These are phyloP conservation scores for Chalciporus pseudorubinellus DNA, from an alignment of 768 basidiomycete genomes.

Conservation along the genomic window DNA sequence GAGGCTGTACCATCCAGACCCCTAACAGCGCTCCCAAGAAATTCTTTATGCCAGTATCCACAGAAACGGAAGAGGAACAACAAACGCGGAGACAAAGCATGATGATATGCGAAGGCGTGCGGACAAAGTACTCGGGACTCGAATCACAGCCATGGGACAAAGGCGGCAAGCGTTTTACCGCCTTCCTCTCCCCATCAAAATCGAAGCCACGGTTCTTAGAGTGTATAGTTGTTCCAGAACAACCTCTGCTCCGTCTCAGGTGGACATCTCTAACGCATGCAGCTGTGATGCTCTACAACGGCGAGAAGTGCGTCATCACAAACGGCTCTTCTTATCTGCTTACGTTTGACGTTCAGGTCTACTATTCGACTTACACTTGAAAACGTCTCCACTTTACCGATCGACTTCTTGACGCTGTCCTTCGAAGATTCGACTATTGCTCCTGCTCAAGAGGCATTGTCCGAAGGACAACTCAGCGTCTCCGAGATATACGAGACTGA, in stretches of 20 bases:
- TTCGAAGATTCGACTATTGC: slow-evolving; percentile 90
- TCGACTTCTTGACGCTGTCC: slow-evolving; percentile 81
- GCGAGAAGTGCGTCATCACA: slow-evolving; percentile 67
- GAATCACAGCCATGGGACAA: slow-evolving; percentile 66
- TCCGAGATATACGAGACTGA: slow-evolving; percentile 92
- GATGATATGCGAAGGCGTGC: slow-evolving; percentile 61
- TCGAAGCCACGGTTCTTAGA: slow-evolving; percentile 58
- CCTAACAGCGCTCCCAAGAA: slow-evolving; percentile 68
- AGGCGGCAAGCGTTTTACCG: slow-evolving; percentile 39
- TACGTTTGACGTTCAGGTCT: slow-evolving; percentile 49
- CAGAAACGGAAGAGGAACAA: slow-evolving; percentile 66
- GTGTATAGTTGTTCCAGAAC: slow-evolving; percentile 81
- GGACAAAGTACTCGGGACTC: slow-evolving; percentile 73
- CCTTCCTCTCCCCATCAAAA: slow-evolving; percentile 25
- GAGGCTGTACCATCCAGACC: slow-evolving; percentile 78
- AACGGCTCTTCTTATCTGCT: background rate
- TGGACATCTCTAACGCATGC: slow-evolving; percentile 90
- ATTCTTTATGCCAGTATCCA: slow-evolving; percentile 72
- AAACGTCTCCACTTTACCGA: slow-evolving; percentile 77
- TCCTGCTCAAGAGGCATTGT: slow-evolving; percentile 70
- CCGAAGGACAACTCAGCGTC: slow-evolving; percentile 76
- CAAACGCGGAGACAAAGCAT: slow-evolving; percentile 56
- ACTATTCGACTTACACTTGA: slow-evolving; percentile 84
- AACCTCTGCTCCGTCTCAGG: slow-evolving; percentile 83
- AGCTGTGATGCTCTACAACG: slow-evolving; percentile 92